A percentile compares a stretch with the other conserved stretches of the same genome.
Conservation (phyloP, 805 yeast species). For the Metschnikowia gelsemii region DNA sequence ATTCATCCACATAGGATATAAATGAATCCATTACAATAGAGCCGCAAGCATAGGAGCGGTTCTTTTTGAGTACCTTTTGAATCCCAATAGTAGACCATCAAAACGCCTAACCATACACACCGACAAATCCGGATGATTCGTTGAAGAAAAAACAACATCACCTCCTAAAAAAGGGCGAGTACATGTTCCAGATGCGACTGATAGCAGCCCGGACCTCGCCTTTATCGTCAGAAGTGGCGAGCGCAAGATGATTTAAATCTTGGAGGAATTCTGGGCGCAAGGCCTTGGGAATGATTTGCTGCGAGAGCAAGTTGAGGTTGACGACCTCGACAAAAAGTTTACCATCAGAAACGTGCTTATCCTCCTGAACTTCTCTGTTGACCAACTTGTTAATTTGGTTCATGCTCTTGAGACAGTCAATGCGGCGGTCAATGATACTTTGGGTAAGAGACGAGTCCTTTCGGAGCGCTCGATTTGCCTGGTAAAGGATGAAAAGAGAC, state of each 20-base stretch:
- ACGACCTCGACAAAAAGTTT: constrained; percentile 64
- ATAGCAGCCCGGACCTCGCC: constrained; percentile 45
- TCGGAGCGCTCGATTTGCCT: constrained; percentile 31
- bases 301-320: constrained; percentile 52
- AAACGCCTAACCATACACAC: no score
- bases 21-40: no score
- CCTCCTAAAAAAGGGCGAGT: constrained; percentile 39
- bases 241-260: constrained; percentile 57
- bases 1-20: no score
- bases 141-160: neutral
- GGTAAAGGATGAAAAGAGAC: constrained; percentile 57
- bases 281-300: constrained; percentile 48
- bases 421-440: constrained; percentile 31
- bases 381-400: constrained; percentile 61
- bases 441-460: constrained; percentile 33
- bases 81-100: no score
- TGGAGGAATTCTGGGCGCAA: constrained; percentile 55
- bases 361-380: constrained; percentile 15
- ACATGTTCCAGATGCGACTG: constrained; percentile 61
- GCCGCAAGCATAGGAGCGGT: no score
- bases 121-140: neutral
- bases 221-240: constrained; percentile 34
- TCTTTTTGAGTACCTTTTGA: no score
- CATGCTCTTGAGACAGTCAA: constrained; percentile 43
- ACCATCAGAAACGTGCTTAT: constrained; percentile 39